Evolutionary conservation across 177 flowering plant genomes (phyloP).

Genomic region (Telopea speciosissima): DNA sequence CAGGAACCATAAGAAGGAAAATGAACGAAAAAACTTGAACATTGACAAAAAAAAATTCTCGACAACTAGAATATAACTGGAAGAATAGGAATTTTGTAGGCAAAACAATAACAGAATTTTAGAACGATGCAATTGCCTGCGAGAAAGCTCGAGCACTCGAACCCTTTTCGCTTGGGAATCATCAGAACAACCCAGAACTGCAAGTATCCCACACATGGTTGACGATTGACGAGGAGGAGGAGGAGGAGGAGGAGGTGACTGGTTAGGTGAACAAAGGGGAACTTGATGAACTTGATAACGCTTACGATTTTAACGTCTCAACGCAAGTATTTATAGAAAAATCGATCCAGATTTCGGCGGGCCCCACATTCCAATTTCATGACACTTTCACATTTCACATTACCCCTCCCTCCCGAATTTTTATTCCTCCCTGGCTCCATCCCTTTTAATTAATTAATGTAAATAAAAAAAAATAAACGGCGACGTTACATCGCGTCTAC

Average conservation of each 20-base stretch:
- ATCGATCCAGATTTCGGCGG: not conserved
- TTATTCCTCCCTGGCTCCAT: too few relatives aligned
- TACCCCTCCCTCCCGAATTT: too few relatives aligned
- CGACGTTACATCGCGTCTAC: slow-evolving; percentile 2
- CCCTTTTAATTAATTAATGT: too few relatives aligned
- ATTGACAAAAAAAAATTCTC: not conserved
- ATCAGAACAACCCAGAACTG: slow-evolving; percentile 80
- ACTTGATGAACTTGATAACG: too few relatives aligned
- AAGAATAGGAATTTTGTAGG: not conserved
- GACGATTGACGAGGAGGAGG: not conserved
- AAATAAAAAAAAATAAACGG: too few relatives aligned
- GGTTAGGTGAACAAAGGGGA: too few relatives aligned
- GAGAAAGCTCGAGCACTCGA: slow-evolving; percentile 86
- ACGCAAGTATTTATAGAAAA: not conserved
- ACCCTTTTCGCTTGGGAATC: slow-evolving; percentile 78
- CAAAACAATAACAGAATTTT: not conserved
- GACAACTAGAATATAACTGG: too few relatives aligned
- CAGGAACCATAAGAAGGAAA: too few relatives aligned
- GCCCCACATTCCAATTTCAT: too few relatives aligned
- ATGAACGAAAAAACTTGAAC: not conserved
- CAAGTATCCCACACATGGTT: slow-evolving; percentile 78
- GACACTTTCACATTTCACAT: not conserved
- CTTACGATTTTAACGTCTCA: too few relatives aligned
- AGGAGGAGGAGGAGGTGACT: too few relatives aligned
- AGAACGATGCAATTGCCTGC: slow-evolving; percentile 45